phyloP scores from a whole-genome alignment of 2,329 filamentous ascomycete species.

The Pseudopyrenochaeta lycopersici region DNA sequence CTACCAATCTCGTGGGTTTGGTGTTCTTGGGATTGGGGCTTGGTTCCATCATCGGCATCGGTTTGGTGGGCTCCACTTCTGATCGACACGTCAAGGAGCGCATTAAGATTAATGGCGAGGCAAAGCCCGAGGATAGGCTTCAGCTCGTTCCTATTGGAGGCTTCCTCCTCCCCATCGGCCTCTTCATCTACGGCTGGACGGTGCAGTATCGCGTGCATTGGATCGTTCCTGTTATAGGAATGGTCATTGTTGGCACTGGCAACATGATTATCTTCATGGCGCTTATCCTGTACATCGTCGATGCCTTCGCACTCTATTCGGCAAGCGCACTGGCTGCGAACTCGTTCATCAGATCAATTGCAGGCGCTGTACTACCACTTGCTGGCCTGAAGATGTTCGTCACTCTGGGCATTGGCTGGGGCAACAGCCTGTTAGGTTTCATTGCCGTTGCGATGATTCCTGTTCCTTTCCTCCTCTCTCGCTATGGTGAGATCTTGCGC shows the following conservation, averaged over 20 bases:
- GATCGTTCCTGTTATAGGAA: background rate
- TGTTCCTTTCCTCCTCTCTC: background rate
- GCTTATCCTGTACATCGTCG: background rate
- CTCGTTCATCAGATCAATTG: background rate
- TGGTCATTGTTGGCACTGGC: background rate
- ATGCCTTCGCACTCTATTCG: background rate
- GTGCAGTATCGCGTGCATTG: background rate
- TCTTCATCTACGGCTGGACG: background rate
- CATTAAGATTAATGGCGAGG: background rate
- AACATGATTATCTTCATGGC: background rate
- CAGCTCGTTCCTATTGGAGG: background rate
- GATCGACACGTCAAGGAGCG: no score
- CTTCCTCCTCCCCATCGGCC: background rate
- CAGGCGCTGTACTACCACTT: background rate
- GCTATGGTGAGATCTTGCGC: no score
- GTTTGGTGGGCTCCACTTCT: no score
- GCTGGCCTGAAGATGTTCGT: background rate
- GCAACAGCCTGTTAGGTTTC: background rate
- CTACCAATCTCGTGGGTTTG: constrained; percentile 72
- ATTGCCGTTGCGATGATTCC: background rate
- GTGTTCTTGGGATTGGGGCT: constrained; percentile 74
- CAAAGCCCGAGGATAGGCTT: background rate
- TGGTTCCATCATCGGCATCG: constrained; percentile 52
- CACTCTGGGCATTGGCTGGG: background rate
- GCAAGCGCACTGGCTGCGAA: background rate